phyloP scores from a whole-genome alignment of 164 flowering plant genomes.

The Piper longum region DNA sequence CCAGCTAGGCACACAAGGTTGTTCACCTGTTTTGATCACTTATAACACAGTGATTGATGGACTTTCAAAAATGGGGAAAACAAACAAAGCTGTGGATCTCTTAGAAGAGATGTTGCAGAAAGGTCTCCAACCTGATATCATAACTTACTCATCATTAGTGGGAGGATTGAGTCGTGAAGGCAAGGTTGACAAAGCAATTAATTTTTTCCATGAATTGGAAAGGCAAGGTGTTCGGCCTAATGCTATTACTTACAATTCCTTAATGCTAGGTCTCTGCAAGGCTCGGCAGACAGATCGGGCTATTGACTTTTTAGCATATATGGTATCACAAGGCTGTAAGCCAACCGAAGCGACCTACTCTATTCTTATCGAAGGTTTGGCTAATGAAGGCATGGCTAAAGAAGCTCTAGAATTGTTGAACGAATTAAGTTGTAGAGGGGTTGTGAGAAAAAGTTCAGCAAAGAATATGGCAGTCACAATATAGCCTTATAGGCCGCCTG shows the following conservation, averaged over 20 bases:
- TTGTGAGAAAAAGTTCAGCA: constrained; percentile 55
- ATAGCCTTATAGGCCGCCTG: constrained; percentile 7
- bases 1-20: constrained; percentile 55
- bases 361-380: constrained; percentile 71
- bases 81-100: constrained; percentile 45
- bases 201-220: constrained; percentile 54
- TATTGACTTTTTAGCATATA: constrained; percentile 55
- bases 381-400: constrained; percentile 59
- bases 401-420: constrained; percentile 62
- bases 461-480: constrained; percentile 44
- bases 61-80: constrained; percentile 55
- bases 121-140: constrained; percentile 65
- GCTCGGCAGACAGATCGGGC: constrained; percentile 58
- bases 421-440: constrained; percentile 55
- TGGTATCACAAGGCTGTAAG: constrained; percentile 72
- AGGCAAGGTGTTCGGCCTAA: constrained; percentile 49
- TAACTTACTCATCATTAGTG: constrained; percentile 66
- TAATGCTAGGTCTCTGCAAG: constrained; percentile 82
- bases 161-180: constrained; percentile 79
- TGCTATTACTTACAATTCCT: constrained; percentile 59
- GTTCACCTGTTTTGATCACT: constrained; percentile 75
- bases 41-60: constrained; percentile 90
- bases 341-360: constrained; percentile 77
- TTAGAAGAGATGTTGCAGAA: constrained; percentile 54
- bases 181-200: constrained; percentile 61